Percentiles rank a stretch among this genome's conserved stretches.
phyloP scores from a whole-genome alignment of 352 stramenopile species.

The Phytophthora aleatoria region DNA sequence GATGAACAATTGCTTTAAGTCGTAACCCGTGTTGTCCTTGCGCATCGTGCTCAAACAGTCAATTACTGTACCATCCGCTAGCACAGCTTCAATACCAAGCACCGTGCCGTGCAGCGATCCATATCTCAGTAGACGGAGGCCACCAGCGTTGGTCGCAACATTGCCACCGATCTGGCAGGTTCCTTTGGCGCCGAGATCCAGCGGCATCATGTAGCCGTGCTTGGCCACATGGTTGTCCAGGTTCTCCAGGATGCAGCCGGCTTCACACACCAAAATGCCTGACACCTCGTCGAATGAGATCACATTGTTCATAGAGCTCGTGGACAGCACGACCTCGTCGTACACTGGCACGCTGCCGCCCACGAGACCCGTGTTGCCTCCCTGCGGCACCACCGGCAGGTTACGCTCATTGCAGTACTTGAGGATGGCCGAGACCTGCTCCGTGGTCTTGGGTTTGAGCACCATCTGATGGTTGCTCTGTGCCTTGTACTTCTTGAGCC shows the following conservation, averaged over 20 bases:
- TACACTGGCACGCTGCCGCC: constrained; percentile 91
- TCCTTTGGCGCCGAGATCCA: constrained; percentile 97
- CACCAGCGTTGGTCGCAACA: constrained; percentile 95
- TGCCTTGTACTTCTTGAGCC: constrained; percentile 86
- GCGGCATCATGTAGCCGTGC: constrained; percentile 91
- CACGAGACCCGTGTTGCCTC: constrained; percentile 97
- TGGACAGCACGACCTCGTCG: constrained; percentile 95
- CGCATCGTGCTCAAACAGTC: constrained; percentile 92
- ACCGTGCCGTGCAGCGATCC: constrained; percentile 94
- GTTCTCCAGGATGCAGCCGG: constrained; percentile 94
- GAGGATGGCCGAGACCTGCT: constrained; percentile 90
- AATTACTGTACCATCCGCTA: constrained; percentile 91
- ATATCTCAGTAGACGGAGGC: constrained; percentile 94
- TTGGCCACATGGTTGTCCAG: constrained; percentile 91
- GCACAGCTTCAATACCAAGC: constrained; percentile 94
- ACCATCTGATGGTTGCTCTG: constrained; percentile 70
- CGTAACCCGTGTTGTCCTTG: constrained; percentile 99
- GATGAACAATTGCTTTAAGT: constrained; percentile 97
- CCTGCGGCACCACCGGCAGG: constrained; percentile 94
- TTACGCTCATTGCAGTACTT: constrained; percentile 91
- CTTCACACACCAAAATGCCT: constrained; percentile 84
- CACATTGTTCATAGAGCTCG: constrained; percentile 92
- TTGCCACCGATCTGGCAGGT: constrained; percentile 98
- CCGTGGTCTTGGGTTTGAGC: constrained; percentile 86
- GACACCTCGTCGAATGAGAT: constrained; percentile 90